Percentiles rank a stretch among this genome's conserved stretches.
phyloP scores from a whole-genome alignment of 371 early-diverging fungal species.

The Apophysomyces ossiformis region DNA sequence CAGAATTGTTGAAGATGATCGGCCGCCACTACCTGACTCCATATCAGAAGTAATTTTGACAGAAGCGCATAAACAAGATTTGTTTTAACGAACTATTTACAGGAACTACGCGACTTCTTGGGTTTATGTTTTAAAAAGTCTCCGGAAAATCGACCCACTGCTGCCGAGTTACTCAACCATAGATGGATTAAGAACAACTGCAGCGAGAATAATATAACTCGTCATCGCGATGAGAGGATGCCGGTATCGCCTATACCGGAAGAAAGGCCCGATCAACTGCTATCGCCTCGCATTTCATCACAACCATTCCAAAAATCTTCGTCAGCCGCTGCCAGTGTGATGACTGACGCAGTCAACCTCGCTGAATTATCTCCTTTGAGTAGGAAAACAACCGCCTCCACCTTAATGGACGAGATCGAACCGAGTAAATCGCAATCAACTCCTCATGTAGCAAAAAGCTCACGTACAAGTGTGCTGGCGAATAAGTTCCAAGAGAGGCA shows the following conservation, averaged over 20 bases:
- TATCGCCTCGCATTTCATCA: not conserved
- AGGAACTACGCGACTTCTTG: constrained; percentile 74
- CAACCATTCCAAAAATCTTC: constrained; percentile 17
- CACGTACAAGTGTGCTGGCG: constrained; percentile 20
- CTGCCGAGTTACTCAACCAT: constrained; percentile 68
- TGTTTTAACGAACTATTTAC: not conserved
- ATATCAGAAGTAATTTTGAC: constrained; percentile 57
- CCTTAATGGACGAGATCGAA: not conserved
- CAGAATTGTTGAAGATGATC: constrained; percentile 84
- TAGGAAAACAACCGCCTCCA: not conserved
- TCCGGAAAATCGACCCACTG: constrained; percentile 67
- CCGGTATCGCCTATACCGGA: not conserved
- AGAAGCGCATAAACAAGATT: not conserved
- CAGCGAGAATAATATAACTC: not conserved
- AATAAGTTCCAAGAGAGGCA: constrained; percentile 29
- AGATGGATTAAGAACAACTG: constrained; percentile 68
- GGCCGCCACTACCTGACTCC: constrained; percentile 77
- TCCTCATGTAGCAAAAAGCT: not conserved
- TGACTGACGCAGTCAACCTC: not conserved
- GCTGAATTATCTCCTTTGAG: not conserved
- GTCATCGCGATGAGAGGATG: not conserved
- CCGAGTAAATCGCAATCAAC: constrained; percentile 15
- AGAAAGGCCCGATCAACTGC: not conserved
- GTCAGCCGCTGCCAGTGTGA: constrained; percentile 1
- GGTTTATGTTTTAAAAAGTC: constrained; percentile 76